Base-by-base conservation (phyloP, 257 asterid genomes). In the Solanum pinnatisectum region DNA sequence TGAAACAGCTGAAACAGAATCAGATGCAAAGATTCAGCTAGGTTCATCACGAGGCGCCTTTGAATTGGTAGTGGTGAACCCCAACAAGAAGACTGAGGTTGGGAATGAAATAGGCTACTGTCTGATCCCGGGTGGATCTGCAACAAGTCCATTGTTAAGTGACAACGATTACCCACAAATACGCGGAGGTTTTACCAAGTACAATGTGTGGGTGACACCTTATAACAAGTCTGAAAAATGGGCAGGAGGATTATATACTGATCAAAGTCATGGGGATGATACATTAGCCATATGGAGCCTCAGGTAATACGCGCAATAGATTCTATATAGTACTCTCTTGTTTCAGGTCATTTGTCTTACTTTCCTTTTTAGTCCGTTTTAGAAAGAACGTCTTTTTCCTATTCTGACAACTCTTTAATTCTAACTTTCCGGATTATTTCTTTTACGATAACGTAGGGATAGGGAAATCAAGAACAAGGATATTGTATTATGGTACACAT, bases 401-500 rank as follows among this genome's bases (percentile, higher is more conserved):
- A 40, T 40, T 40, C 46, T 10, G 4, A 10, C 4, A 42, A 42
- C 46, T 42, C 46, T 42, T 42, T 42, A 42, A 42, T 42, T 10
- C 4, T 42, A 42, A 42, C 46, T 42, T 42, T 42, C 1, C 4
- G 4, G 1, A 10, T 1, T 42, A 42, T 0, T 42, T 42, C 1
- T 49, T 49, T 49, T 42, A 42, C 0, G 49, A 42, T 87, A 25
- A 73, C 88, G 92, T 92, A 94, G 97, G 86, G 79, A 91, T 25
- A 91, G 94, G 85, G 84, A 89, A 32, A 92, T 94, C 7, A 92
- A 92, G 89, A 91, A 92, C 85, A 83, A 84, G 83, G 96, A 93
- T 77, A 94, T 94, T 52, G 97, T 94, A 90, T 73, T 93, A n/a
- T 94, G 96, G 97, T 92, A 94, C 91, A 91, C 93, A 46, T 5